Evolutionary conservation across 179 eudicot genomes (phyloP), one percentile per base, ranked within the genome.

Genomic region (Beta corolliflora): DNA sequence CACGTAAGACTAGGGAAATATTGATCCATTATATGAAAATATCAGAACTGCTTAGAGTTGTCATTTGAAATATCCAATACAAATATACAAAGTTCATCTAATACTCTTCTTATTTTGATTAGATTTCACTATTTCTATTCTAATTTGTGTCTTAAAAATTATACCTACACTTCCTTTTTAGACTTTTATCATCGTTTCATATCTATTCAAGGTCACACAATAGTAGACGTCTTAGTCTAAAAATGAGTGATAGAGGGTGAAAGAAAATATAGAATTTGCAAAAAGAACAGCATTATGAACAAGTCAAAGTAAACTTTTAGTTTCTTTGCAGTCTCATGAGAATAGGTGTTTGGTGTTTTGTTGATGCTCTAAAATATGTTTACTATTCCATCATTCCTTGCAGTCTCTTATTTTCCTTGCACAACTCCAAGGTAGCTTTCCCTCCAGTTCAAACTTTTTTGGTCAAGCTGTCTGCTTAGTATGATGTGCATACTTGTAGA

Each of bases 391-490:
- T 19, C 3, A 44, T 69, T 69, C 25, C 45, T 45, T 19, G 29
- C 23, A 70, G 1, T 70, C 5, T 70, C 73, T 70, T 70, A 3
- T 45, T 70, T 45, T 46, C 14, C 23, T 8, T 45, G 15, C 73
- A 71, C 16, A 48, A 71, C 23, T 71, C 50, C 75, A 71, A n/a
- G 31, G 56, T 71, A 48, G 10, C 58, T 71, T 48, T 29, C 52
- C 25, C 46, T 70, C 58, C 48, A 71, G 18, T 71, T 71, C 75
- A 48, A 71, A 48, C 75, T n/a, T 71, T 44, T 0, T 41, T 41
- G 41, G 52, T 68, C 53, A 68, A 36, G 23, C 9, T 15, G 48
- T 60, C 44, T 64, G 29, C 11, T 29, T 14, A 23, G 18, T 64
- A 64, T 14, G 29, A 64, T 64, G 66, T 64, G 25, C 18, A 0